Evolutionary conservation across 2,329 filamentous ascomycete genomes (phyloP).

Genomic region (Aspergillus oerlinghausenensis): DNA sequence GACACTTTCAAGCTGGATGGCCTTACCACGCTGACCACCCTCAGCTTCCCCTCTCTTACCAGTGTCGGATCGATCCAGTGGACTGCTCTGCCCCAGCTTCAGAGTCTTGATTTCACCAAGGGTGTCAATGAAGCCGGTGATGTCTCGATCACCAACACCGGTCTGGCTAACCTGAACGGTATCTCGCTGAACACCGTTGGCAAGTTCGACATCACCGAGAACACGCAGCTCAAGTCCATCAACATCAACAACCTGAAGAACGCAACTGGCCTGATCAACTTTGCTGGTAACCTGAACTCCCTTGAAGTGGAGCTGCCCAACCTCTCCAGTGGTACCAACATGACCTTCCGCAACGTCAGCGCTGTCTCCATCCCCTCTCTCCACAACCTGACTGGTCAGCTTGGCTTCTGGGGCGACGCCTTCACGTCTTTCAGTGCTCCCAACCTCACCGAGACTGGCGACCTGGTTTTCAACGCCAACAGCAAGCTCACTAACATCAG

Average conservation of each 20-base stretch:
- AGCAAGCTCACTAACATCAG: conserved; percentile 65
- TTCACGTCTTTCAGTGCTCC: conserved; percentile 43
- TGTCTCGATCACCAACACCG: conserved; percentile 80
- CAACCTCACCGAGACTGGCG: conserved; percentile 46
- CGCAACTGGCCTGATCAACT: conserved; percentile 64
- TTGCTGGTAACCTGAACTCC: conserved; percentile 74
- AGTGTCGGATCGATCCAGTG: conserved; percentile 65
- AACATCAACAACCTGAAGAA: conserved; percentile 69
- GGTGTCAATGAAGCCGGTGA: conserved; percentile 62
- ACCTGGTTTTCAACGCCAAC: conserved; percentile 56
- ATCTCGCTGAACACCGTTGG: conserved; percentile 73
- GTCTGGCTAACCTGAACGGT: conserved; percentile 70
- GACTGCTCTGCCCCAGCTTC: conserved; percentile 64
- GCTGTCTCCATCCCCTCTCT: conserved; percentile 70
- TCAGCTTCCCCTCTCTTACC: conserved; percentile 63
- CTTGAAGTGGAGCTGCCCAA: conserved; percentile 72
- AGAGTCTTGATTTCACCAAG: conserved; percentile 56
- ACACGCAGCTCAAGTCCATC: conserved; percentile 71
- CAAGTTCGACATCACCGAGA: conserved; percentile 83
- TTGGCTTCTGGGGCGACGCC: conserved; percentile 76
- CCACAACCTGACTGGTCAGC: conserved; percentile 66
- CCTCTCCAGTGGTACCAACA: conserved; percentile 71
- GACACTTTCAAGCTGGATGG: conserved; percentile 66
- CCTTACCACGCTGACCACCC: conserved; percentile 62
- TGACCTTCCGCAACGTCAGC: conserved; percentile 77